Evolutionary conservation across 345 rosid genomes (phyloP), one percentile per base, ranked within the genome.

Genomic region (Citrus unshiu): DNA sequence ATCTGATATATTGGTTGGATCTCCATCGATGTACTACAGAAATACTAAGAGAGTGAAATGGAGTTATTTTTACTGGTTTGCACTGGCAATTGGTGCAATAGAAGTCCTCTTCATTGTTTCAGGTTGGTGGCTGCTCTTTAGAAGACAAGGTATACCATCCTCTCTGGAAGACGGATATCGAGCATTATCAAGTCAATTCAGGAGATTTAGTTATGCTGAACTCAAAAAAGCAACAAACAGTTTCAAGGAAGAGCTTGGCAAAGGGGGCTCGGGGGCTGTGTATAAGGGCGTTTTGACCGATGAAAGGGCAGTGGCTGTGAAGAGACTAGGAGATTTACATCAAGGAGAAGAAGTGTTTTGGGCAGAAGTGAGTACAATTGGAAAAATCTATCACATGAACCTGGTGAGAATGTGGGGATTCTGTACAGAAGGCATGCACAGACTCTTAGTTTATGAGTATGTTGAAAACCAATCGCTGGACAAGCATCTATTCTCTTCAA

Each of bases 391-490:
- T 74, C 92, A 89, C 77, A 84, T 87, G 78, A 91, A 91, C 82
- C 84, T 88, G 27, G 90, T 86, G 60, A 85, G 86, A 77, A 84
- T 89, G 70, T 86, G 86, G 83, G 90, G 92, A 9, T 89, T 85
- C 77, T 91, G 91, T 73, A 68, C 80, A 29, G 89, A 88, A 76
- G 80, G 79, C 3, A 84, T 59, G 21, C 83, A 87, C 68, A 86
- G 82, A 67, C 79, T 88, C 2, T 79, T 91, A 27, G 82, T 89
- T 24, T 89, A 89, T n/a, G 94, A 91, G 77, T 85, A 79, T 69
- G 81, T 89, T 34, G 80, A 76, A 64, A 88, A 86, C 73, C 73
- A 81, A 51, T 89, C 91, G n/a, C 62, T 91, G 78, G 92, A 89
- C 81, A 87, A 78, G 64, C 89, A 82, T 75, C 85, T 88, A 60